A percentile compares a stretch with the other conserved stretches of the same genome.
These are phyloP conservation scores for Linnemannia exigua DNA, from an alignment of 192 early-diverging fungal genomes.

Conservation along the genomic window DNA sequence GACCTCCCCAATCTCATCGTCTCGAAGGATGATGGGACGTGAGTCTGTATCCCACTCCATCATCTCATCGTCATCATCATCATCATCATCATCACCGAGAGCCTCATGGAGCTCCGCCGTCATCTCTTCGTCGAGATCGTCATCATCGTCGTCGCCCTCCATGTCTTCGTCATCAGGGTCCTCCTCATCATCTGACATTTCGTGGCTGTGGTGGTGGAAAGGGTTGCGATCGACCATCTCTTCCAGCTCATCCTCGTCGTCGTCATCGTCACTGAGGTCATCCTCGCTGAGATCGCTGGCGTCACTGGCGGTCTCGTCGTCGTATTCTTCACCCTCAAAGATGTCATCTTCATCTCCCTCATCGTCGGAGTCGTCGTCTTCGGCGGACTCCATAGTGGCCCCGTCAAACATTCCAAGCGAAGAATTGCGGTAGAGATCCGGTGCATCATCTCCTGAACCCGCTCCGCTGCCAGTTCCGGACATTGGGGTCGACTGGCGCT, in stretches of 20 bases:
- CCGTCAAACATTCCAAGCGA: constrained; percentile 86
- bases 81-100: constrained; percentile 63
- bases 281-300: constrained; percentile 70
- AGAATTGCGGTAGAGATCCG: constrained; percentile 87
- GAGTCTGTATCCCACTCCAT: constrained; percentile 66
- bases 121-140: constrained; percentile 66
- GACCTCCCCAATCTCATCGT: constrained; percentile 57
- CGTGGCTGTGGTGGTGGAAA: constrained; percentile 56
- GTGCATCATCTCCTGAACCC: constrained; percentile 76
- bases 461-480: constrained; percentile 46
- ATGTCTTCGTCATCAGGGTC: constrained; percentile 60
- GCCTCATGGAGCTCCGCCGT: constrained; percentile 54
- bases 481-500: constrained; percentile 59
- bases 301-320: constrained; percentile 78
- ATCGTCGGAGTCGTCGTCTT: constrained; percentile 68
- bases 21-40: constrained; percentile 62
- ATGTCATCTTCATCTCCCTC: constrained; percentile 73
- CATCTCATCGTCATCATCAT: constrained; percentile 69
- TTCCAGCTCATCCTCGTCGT: constrained; percentile 74
- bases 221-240: constrained; percentile 64
- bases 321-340: constrained; percentile 77
- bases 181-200: constrained; percentile 66
- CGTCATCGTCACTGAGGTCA: constrained; percentile 66
- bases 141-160: constrained; percentile 64
- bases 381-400: constrained; percentile 79